These are phyloP conservation scores for Ceratocystiopsis brevicomis DNA, from an alignment of 2,329 filamentous ascomycete species.

Conservation along the genomic window DNA sequence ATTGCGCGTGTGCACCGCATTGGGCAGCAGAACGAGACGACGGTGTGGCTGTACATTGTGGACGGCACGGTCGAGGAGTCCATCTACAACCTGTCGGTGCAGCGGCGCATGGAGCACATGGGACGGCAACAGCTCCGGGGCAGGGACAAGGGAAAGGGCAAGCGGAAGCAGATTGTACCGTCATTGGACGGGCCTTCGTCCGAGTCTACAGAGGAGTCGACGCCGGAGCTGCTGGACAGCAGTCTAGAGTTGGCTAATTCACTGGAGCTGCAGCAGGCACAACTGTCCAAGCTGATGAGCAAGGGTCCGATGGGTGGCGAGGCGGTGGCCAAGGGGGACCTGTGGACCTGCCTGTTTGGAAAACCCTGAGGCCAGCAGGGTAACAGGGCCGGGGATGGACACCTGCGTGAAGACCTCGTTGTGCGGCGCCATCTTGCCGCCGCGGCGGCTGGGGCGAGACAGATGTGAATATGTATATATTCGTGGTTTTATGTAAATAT, in stretches of 20 bases:
- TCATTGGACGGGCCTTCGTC: not conserved
- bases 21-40: constrained; percentile 71
- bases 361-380: constrained; percentile 16
- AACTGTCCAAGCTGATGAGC: constrained; percentile 49
- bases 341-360: constrained; percentile 83
- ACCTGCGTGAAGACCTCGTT: constrained; percentile 3
- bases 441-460: constrained; percentile 24
- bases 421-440: constrained; percentile 23
- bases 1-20: constrained; percentile 92
- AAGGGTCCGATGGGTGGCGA: constrained; percentile 58
- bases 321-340: constrained; percentile 54
- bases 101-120: constrained; percentile 62
- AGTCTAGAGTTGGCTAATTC: constrained; percentile 70
- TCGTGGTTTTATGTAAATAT: no score
- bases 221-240: constrained; percentile 33
- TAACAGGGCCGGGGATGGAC: not conserved
- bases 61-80: constrained; percentile 79
- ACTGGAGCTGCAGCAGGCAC: constrained; percentile 57
- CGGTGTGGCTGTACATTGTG: constrained; percentile 90
- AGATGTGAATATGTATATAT: constrained; percentile 3
- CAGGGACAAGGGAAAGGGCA: constrained; percentile 9
- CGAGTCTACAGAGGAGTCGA: constrained; percentile 16
- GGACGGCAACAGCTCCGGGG: constrained; percentile 14
- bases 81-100: constrained; percentile 73
- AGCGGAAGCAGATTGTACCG: constrained; percentile 11